A percentile compares a stretch with the other conserved stretches of the same genome.
Conservation (phyloP, 805 yeast genomes). For the Saccharomycodes ludwigii region DNA sequence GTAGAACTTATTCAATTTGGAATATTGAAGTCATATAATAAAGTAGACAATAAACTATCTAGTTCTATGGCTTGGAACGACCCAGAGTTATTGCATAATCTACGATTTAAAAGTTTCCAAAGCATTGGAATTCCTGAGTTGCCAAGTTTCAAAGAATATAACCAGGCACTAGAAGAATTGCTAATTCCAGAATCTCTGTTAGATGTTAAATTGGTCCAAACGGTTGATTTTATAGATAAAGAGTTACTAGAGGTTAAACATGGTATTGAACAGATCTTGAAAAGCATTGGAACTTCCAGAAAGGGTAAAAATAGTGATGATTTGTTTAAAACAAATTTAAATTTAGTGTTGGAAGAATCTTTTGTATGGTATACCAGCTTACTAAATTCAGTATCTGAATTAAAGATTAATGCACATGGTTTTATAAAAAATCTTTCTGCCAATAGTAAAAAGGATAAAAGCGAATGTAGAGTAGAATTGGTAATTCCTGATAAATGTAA, state of each 20-base stretch:
- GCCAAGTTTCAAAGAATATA: conserved; percentile 32
- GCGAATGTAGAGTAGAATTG: too few species aligned
- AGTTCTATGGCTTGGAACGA: conserved; percentile 18
- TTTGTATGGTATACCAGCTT: conserved; percentile 18
- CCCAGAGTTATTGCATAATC: conserved; percentile 29
- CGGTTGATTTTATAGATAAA: conserved; percentile 9
- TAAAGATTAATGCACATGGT: too few species aligned
- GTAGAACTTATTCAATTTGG: conserved; percentile 25
- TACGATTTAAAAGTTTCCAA: conserved; percentile 70
- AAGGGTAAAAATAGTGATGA: conserved; percentile 14
- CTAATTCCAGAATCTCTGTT: conserved; percentile 12
- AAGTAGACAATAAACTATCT: conserved; percentile 17
- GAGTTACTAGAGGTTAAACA: conserved; percentile 11
- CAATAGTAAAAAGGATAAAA: too few species aligned
- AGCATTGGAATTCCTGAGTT: conserved; percentile 67
- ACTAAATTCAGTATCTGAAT: conserved; percentile 10
- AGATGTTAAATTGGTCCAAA: conserved; percentile 9
- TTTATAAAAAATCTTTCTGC: too few species aligned
- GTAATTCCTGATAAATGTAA: too few species aligned
- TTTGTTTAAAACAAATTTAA: conserved; percentile 15
- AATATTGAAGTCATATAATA: conserved; percentile 14
- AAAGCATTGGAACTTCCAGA: too few species aligned
- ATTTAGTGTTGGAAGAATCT: conserved; percentile 20
- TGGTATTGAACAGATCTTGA: conserved; percentile 9
- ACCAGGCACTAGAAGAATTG: conserved; percentile 14